Conservation (phyloP, 2,329 filamentous ascomycete genomes). For the Penicillium sp. region DNA sequence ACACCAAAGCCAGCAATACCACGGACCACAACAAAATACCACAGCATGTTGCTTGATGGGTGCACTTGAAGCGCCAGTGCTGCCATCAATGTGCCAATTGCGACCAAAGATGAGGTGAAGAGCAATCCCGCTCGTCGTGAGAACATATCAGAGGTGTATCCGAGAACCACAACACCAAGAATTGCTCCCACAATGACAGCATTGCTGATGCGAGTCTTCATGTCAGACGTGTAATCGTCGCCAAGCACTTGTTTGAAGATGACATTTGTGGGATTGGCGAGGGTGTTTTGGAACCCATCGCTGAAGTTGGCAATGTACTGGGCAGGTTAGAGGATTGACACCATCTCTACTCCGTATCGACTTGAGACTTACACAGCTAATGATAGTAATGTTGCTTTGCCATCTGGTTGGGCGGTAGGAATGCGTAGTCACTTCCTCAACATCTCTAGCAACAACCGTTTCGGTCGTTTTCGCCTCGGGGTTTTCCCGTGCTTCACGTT, state of each 20-base stretch:
- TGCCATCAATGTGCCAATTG: slow-evolving; percentile 36
- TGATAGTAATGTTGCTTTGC: slow-evolving; percentile 32
- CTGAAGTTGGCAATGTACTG: slow-evolving; percentile 37
- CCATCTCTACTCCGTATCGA: no score
- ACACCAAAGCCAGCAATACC: slow-evolving; percentile 42
- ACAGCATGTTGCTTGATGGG: slow-evolving; percentile 37
- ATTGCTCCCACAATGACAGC: slow-evolving; percentile 34
- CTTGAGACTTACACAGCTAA: slow-evolving; percentile 30
- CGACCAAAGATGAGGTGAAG: slow-evolving; percentile 32
- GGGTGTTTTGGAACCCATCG: slow-evolving; percentile 33
- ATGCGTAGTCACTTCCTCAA: slow-evolving; percentile 1
- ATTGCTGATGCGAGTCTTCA: slow-evolving; percentile 36
- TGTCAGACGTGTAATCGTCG: slow-evolving; percentile 26
- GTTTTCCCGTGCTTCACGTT: slow-evolving; percentile 3
- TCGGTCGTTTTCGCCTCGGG: slow-evolving; percentile 10
- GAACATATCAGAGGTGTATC: slow-evolving; percentile 32
- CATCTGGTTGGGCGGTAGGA: slow-evolving; percentile 24
- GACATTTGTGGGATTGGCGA: slow-evolving; percentile 37
- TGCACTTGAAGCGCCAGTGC: slow-evolving; percentile 41
- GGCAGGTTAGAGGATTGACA: not conserved
- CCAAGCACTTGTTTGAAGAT: slow-evolving; percentile 34
- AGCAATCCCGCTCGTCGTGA: slow-evolving; percentile 30
- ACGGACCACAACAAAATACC: slow-evolving; percentile 41
- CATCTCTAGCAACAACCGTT: slow-evolving; percentile 1
- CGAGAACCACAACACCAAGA: slow-evolving; percentile 29